phyloP scores from a whole-genome alignment of 1,139 yeast genomes.

The Hyphopichia khmerensis region DNA sequence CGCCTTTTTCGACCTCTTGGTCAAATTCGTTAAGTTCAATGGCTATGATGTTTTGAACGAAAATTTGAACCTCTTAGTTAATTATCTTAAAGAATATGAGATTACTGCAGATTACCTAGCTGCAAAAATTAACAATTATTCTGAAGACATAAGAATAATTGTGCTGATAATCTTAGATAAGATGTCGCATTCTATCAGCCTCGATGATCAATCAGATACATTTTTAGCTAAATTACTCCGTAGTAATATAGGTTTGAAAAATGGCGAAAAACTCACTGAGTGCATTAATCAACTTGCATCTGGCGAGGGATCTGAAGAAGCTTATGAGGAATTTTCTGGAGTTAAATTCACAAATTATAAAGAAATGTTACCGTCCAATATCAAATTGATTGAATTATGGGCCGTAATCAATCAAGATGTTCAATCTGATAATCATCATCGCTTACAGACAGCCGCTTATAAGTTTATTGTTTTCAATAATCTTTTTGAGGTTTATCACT shows the following conservation, averaged over 20 bases:
- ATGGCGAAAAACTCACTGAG: conserved; percentile 13
- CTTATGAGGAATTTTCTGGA: conserved; percentile 9
- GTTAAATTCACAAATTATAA: conserved; percentile 8
- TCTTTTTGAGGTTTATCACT: conserved; percentile 10
- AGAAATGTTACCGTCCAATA: conserved; percentile 7
- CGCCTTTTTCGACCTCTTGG: conserved; percentile 30
- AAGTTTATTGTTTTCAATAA: conserved; percentile 36
- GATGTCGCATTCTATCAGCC: not conserved
- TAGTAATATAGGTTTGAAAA: conserved; percentile 10
- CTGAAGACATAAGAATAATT: not conserved
- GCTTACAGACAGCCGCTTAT: conserved; percentile 22
- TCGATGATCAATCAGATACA: conserved; percentile 1
- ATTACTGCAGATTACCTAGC: not conserved
- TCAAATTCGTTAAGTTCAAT: conserved; percentile 44
- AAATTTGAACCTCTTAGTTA: conserved; percentile 24
- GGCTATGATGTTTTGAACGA: conserved; percentile 31
- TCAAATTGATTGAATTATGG: conserved; percentile 16
- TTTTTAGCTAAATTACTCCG: conserved; percentile 22
- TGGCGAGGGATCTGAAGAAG: conserved; percentile 1
- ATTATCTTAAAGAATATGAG: conserved; percentile 13
- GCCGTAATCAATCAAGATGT: conserved; percentile 19
- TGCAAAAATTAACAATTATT: not conserved
- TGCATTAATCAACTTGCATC: conserved; percentile 8
- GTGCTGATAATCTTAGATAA: not conserved
- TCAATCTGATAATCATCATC: conserved; percentile 24